A percentile compares a stretch with the other conserved stretches of the same genome.
Conservation (phyloP, 805 yeast genomes). For the Kazachstania kunashirensis region DNA sequence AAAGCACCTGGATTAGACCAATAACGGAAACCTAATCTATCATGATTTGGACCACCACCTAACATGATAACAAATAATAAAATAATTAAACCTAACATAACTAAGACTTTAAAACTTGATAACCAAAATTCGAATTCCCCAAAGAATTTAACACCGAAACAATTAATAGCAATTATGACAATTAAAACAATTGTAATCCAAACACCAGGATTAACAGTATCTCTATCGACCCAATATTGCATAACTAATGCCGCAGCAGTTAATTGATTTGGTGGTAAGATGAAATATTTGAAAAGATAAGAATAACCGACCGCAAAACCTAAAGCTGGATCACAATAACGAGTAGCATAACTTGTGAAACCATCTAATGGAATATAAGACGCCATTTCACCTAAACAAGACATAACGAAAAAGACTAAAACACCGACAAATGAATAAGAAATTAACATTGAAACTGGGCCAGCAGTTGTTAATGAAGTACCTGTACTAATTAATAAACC, state of each 20-base stretch:
- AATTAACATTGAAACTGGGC: constrained; percentile 47
- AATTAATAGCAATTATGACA: constrained; percentile 30
- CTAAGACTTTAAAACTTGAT: constrained; percentile 52
- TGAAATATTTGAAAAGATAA: constrained; percentile 37
- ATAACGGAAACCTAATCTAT: constrained; percentile 62
- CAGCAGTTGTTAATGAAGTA: constrained; percentile 56
- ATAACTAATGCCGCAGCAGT: constrained; percentile 40
- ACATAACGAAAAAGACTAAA: constrained; percentile 58
- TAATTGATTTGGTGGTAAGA: constrained; percentile 38
- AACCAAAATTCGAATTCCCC: constrained; percentile 43
- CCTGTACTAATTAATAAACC: constrained; percentile 75
- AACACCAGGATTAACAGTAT: constrained; percentile 34
- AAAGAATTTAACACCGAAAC: constrained; percentile 33
- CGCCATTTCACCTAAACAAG: constrained; percentile 61
- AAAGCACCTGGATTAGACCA: constrained; percentile 67
- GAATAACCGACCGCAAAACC: constrained; percentile 42
- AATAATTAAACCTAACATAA: constrained; percentile 58
- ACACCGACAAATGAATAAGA: constrained; percentile 65
- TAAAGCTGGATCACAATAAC: constrained; percentile 40
- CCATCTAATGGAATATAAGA: constrained; percentile 61
- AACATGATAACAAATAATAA: constrained; percentile 53
- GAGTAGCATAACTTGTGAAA: constrained; percentile 48
- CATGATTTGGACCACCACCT: constrained; percentile 73
- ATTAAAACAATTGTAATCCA: constrained; percentile 38
- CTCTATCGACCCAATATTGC: constrained; percentile 36